Conservation (phyloP, 805 yeast genomes). For the Ogataea neopini region DNA sequence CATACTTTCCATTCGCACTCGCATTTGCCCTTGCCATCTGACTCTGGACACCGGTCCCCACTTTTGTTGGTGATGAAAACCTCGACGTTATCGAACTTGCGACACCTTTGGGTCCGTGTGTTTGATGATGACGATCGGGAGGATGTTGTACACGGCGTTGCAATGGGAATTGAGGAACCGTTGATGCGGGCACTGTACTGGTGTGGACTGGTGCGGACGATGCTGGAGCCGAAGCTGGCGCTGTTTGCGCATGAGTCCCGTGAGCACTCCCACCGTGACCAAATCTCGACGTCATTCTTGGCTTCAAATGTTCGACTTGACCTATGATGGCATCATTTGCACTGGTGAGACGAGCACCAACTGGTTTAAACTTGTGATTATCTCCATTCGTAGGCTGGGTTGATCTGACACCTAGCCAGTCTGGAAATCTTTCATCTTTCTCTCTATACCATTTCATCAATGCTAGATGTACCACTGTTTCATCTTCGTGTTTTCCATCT, state of each 20-base stretch:
- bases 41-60: background rate
- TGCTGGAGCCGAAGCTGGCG: background rate
- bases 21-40: no score
- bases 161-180: conserved; percentile 14
- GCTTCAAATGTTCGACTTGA: conserved; percentile 17
- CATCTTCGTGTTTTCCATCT: conserved; percentile 37
- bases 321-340: conserved; percentile 15
- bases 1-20: conserved; percentile 1
- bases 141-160: conserved; percentile 10
- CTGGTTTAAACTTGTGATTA: conserved; percentile 9
- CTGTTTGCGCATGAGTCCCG: background rate
- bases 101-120: conserved; percentile 8
- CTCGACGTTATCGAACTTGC: conserved; percentile 17
- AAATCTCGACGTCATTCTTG: conserved; percentile 17
- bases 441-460: conserved; percentile 30
- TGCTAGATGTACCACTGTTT: conserved; percentile 36
- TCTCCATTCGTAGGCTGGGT: background rate
- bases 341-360: conserved; percentile 13
- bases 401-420: conserved; percentile 28
- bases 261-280: no score
- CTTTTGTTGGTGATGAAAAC: conserved; percentile 9
- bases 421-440: conserved; percentile 26
- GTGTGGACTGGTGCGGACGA: background rate
- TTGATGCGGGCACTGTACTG: conserved; percentile 2
- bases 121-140: conserved; percentile 3